Conservation (phyloP, 169 alveolate genomes). For the Neospora caninum region DNA sequence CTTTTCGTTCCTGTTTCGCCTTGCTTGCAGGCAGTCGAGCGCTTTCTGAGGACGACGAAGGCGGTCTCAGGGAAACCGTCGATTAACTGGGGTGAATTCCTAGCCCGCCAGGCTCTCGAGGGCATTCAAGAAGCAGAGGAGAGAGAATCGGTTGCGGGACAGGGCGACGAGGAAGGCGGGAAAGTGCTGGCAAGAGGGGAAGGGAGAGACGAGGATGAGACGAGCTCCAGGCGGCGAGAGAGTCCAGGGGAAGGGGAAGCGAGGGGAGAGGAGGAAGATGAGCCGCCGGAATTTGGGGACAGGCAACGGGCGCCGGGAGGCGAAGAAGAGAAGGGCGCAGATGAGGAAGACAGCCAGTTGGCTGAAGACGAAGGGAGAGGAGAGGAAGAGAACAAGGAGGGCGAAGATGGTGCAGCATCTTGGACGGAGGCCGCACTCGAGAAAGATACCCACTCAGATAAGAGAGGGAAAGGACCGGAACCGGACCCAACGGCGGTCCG, state of each 20-base stretch:
- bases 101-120: background rate
- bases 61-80: background rate
- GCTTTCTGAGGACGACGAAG: background rate
- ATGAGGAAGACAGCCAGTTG: background rate
- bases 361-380: background rate
- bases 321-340: background rate
- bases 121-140: background rate
- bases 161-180: background rate
- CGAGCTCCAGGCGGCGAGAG: background rate
- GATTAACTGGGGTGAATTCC: conserved; percentile 22
- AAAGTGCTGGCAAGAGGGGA: background rate
- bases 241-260: background rate
- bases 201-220: background rate
- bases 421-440: too few species aligned
- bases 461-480: too few species aligned
- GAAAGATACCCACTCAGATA: too few species aligned
- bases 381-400: background rate
- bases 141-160: background rate
- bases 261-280: background rate
- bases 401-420: too few species aligned
- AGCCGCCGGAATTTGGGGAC: background rate
- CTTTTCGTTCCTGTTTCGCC: background rate
- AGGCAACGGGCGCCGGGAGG: background rate
- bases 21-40: background rate
- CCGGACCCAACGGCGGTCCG: too few species aligned